Evolutionary conservation across 495 filamentous ascomycete species (phyloP), one percentile per base, ranked within the genome.

Genomic region (Aspergillus wentii): DNA sequence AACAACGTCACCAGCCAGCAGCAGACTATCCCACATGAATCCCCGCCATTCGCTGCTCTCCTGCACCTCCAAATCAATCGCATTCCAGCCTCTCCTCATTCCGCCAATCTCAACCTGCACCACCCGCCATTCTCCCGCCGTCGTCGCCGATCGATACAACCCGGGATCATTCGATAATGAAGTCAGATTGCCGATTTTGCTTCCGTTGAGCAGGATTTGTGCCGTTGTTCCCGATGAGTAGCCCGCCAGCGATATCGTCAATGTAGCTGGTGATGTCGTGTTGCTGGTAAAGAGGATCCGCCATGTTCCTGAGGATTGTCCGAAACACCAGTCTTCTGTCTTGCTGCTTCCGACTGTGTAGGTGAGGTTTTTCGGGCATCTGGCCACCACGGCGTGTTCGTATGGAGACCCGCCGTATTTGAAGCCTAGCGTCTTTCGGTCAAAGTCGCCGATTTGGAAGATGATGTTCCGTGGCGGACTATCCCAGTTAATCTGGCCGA

Each of bases 391-490:
- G 1, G 43, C 65, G 25, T 66, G 60, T 14, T 56, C 41, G 28
- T 54, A 52, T 8, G 57, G 56, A 3, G 56, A 48, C 4, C 65
- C 55, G 25, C 61, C 59, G 28, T 61, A 49, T 20, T 41, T 33
- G 17, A 69, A 69, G 9, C 64, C 59, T 15, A 51, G 27, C n/a
- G 54, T 49, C 33, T 61, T 58, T 25, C 58, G 56, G 25, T 69
- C 62, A 13, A 65, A 56, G 11, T 59, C 54, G 11, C 65, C 62
- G 13, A 69, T 45, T 27, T 59, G 64, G 46, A 57, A 68, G 19
- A 69, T 54, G 21, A 39, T 53, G 20, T 44, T 52, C 11, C 45
- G 34, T 6, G 32, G 31, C 11, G 44, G 47, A 2, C 51, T 46
- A 5, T 36, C 41, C 65, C 64, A 69, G 3, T 21, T 43, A 18